Evolutionary conservation across 2,329 filamentous ascomycete genomes (phyloP).

Genomic region (Sporothrix protearum): DNA sequence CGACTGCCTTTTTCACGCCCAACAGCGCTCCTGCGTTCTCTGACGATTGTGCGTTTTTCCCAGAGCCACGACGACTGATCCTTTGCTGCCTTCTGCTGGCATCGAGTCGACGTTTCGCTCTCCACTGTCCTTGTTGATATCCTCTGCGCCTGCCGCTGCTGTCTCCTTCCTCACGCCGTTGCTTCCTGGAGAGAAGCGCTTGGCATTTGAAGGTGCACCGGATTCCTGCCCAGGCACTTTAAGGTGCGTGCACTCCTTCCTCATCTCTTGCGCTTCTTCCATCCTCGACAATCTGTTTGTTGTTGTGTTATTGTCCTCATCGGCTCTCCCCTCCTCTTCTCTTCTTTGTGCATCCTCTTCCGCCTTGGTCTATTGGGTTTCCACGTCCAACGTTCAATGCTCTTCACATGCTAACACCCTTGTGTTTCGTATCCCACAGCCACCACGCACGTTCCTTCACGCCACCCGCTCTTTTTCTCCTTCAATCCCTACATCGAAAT

Average conservation of each 20-base stretch:
- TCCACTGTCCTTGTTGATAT: background rate
- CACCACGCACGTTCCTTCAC: background rate
- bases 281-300: background rate
- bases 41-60: background rate
- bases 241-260: background rate
- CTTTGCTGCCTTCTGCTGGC: background rate
- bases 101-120: background rate
- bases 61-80: background rate
- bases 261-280: background rate
- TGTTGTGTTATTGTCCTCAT: background rate
- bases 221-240: background rate
- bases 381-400: background rate
- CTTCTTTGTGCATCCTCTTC: background rate
- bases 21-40: background rate
- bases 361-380: background rate
- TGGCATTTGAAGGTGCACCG: background rate
- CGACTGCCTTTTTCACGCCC: background rate
- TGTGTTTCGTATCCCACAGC: conserved; percentile 8
- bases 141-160: background rate
- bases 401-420: conserved; percentile 10
- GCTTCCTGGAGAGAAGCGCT: background rate
- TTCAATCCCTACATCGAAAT: background rate
- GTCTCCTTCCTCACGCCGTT: background rate
- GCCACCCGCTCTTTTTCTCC: background rate
- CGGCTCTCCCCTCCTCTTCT: background rate